Evolutionary conservation across 192 early-diverging fungal genomes (phyloP), one percentile per base, ranked within the genome.

Genomic region (Geranomyces variabilis): DNA sequence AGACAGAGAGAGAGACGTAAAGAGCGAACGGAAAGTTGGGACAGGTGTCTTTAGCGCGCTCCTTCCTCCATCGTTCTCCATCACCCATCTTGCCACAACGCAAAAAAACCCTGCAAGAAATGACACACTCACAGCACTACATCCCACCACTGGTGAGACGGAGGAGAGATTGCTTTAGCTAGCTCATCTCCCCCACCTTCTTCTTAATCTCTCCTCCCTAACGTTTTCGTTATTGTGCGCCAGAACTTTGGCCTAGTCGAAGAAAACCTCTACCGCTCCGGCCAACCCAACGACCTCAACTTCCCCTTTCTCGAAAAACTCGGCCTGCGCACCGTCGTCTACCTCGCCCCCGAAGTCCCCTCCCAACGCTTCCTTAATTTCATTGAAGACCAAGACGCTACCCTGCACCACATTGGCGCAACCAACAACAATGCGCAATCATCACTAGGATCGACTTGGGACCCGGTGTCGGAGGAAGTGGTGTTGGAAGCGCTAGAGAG

Each of bases 191-290:
- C n/a, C n/a, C n/a, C n/a, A n/a, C n/a, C n/a, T n/a, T n/a, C n/a
- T n/a, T n/a, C n/a, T n/a, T n/a, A n/a, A n/a, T n/a, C n/a, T n/a
- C n/a, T n/a, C n/a, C n/a, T n/a, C n/a, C n/a, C n/a, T n/a, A n/a
- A n/a, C n/a, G n/a, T n/a, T n/a, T n/a, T n/a, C n/a, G n/a, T n/a
- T n/a, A n/a, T n/a, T n/a, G n/a, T n/a, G n/a, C n/a, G n/a, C n/a
- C 57, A 93, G 92, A 98, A 98, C 81, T 98, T 93, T 88, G 96
- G 96, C 2, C 92, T 97, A 85, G 92, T 98, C 51, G 96, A 99
- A 75, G 95, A 96, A 70, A 91, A 96, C 73, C 85, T 99, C 19
- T 99, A 96, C 81, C 87, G 97, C 49, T 98, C 94, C 15, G 81
- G 84, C 43, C 95, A 98, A 76, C 97, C 97, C 17, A 98, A 99